phyloP scores from a whole-genome alignment of 2,329 filamentous ascomycete genomes.

The Xylariaceae sp. region DNA sequence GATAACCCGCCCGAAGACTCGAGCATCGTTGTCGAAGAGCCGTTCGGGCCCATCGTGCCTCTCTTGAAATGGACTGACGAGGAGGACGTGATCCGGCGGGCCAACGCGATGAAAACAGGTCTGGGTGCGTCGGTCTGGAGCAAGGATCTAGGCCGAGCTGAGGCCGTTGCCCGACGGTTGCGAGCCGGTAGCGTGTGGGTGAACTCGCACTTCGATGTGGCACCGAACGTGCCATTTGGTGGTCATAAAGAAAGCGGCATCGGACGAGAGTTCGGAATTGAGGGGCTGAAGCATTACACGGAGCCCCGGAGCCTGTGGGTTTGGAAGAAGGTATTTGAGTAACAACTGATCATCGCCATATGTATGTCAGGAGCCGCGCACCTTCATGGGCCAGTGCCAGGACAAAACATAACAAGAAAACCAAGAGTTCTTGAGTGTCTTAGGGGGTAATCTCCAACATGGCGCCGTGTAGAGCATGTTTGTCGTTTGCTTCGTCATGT shows the following conservation, averaged over 20 bases:
- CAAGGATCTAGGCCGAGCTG: slow-evolving; percentile 41
- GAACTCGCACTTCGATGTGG: slow-evolving; percentile 41
- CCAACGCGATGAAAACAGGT: slow-evolving; percentile 45
- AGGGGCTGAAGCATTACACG: too few relatives aligned
- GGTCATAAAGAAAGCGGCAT: slow-evolving; percentile 47
- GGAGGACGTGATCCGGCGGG: slow-evolving; percentile 39
- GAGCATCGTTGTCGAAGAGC: slow-evolving; percentile 17
- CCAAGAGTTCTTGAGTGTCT: too few relatives aligned
- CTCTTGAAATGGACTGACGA: slow-evolving; percentile 38
- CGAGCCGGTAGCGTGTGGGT: slow-evolving; percentile 50
- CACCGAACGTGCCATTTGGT: slow-evolving; percentile 38
- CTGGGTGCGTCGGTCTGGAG: slow-evolving; percentile 51
- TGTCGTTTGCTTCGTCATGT: too few relatives aligned
- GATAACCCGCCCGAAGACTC: slow-evolving; percentile 21
- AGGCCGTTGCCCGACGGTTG: slow-evolving; percentile 40
- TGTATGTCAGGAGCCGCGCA: too few relatives aligned
- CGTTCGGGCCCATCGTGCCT: slow-evolving; percentile 36
- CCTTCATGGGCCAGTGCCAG: too few relatives aligned
- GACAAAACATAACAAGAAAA: too few relatives aligned
- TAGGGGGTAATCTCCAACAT: too few relatives aligned
- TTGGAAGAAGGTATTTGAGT: too few relatives aligned
- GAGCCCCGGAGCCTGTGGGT: too few relatives aligned
- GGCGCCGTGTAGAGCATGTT: too few relatives aligned
- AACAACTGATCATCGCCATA: too few relatives aligned
- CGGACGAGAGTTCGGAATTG: too few relatives aligned